Conservation (phyloP, 2,329 filamentous ascomycete species). For the Beauveria asiatica region DNA sequence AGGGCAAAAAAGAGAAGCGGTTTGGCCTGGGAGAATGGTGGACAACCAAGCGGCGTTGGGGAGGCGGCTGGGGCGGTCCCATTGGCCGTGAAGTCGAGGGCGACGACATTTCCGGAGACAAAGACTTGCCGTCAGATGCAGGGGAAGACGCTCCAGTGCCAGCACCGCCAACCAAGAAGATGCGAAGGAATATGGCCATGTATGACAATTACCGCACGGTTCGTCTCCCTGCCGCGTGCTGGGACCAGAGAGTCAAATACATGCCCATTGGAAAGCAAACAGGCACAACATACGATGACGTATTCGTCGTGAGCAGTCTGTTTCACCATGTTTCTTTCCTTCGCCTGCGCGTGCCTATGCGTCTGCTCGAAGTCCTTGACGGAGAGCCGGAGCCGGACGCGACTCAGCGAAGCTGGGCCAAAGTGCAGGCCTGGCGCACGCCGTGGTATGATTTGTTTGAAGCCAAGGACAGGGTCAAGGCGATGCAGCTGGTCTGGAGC, state of each 20-base stretch:
- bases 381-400: constrained; percentile 32
- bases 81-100: constrained; percentile 53
- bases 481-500: constrained; percentile 49
- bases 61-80: constrained; percentile 52
- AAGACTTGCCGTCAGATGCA: constrained; percentile 28
- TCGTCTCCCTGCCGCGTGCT: constrained; percentile 46
- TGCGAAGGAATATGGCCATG: constrained; percentile 46
- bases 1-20: constrained; percentile 46
- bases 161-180: constrained; percentile 33
- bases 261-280: constrained; percentile 43
- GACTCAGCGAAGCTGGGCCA: constrained; percentile 37
- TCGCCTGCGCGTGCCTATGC: constrained; percentile 48
- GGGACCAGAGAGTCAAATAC: constrained; percentile 54
- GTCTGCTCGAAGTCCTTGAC: constrained; percentile 43
- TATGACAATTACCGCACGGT: constrained; percentile 59
- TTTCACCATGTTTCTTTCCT: constrained; percentile 55
- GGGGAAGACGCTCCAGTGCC: constrained; percentile 18
- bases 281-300: constrained; percentile 46
- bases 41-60: constrained; percentile 53
- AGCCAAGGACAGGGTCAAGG: constrained; percentile 43
- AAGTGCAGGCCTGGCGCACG: constrained; percentile 48
- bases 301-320: constrained; percentile 50
- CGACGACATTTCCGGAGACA: constrained; percentile 37
- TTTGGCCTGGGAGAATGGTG: constrained; percentile 55
- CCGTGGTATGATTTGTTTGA: constrained; percentile 54